Conservation (phyloP, 805 yeast species). For the Dipodascus albidus region DNA sequence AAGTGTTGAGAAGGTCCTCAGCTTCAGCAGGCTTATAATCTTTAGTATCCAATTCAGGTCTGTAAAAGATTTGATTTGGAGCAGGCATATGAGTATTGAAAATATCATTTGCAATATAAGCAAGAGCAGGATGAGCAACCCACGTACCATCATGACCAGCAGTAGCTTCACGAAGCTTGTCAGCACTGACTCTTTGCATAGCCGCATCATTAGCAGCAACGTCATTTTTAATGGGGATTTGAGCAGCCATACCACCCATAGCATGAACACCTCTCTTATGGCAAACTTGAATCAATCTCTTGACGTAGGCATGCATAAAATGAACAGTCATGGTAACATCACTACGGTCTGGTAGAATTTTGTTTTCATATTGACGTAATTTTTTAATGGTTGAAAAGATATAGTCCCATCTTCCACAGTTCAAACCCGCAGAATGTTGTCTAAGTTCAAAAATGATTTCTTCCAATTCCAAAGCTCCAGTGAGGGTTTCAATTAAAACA, state of each 20-base stretch:
- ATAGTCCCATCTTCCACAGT: slow-evolving; percentile 71
- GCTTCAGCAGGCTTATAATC: slow-evolving; percentile 38
- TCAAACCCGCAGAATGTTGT: slow-evolving; percentile 56
- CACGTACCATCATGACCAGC: slow-evolving; percentile 67
- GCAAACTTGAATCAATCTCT: slow-evolving; percentile 50
- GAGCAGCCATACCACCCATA: slow-evolving; percentile 71
- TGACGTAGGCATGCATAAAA: slow-evolving; percentile 58
- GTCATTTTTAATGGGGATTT: slow-evolving; percentile 56
- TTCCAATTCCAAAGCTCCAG: slow-evolving; percentile 66
- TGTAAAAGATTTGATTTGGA: slow-evolving; percentile 52
- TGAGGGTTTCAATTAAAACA: slow-evolving; percentile 56
- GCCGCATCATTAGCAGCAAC: slow-evolving; percentile 45
- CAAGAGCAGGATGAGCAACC: slow-evolving; percentile 67
- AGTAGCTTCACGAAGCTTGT: slow-evolving; percentile 50
- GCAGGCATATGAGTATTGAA: slow-evolving; percentile 63
- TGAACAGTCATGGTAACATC: slow-evolving; percentile 61
- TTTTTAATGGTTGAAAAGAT: slow-evolving; percentile 57
- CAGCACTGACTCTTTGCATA: slow-evolving; percentile 51
- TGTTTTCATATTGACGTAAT: slow-evolving; percentile 45
- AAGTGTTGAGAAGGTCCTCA: slow-evolving; percentile 47
- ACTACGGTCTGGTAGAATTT: slow-evolving; percentile 55
- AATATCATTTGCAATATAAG: slow-evolving; percentile 47
- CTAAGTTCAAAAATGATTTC: slow-evolving; percentile 62
- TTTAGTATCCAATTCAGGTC: slow-evolving; percentile 26
- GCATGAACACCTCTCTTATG: slow-evolving; percentile 63